Base-by-base conservation (phyloP, 768 basidiomycete genomes). In the Trametes cinnabarina region DNA sequence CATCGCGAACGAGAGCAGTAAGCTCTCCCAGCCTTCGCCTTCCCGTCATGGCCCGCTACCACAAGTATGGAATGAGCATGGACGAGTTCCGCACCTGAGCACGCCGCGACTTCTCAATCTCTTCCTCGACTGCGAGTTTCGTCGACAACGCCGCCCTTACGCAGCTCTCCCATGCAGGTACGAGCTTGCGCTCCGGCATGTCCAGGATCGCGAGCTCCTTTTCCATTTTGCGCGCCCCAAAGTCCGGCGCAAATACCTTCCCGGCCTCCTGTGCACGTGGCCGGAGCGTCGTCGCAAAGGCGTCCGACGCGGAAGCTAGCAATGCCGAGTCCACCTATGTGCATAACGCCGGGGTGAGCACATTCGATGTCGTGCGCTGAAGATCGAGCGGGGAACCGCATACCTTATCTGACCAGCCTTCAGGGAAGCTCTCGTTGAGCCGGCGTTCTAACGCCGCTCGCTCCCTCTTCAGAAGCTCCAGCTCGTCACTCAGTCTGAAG, bases 391-490 rank as follows among this genome's bases (percentile, higher is more conserved):
- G 44, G 14, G 12, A 44, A 39, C 25, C 9, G 19, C 47, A 44
- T 47, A 72, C 75, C 53, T 64, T 74, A 74, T 73, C 67, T 54
- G 17, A 48, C 68, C 72, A 79, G 54, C 78, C 81, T 71, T 32
- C 71, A 2, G 62, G 58, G 53, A 64, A 64, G 34, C 12, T 72
- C 5, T 71, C 65, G 14, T 64, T 64, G 57, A 86, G 63, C 32
- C 77, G 66, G 26, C 79, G 68, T 69, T 86, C 82, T 0, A 86
- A 58, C 10, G 72, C 70, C 4, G 47, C 50, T 44, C 73, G 72
- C 64, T 83, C 82, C 23, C 81, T 69, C 62, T 79, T 83, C 44
- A 79, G 68, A 62, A 81, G 70, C 70, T 86, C 81, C 41, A 84
- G 69, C 54, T 74, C 77, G 65, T 86, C 84, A 64, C 76, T 79